Evolutionary conservation across 1,284 basidiomycete genomes (phyloP).

Genomic region (Lentinula novae-zelandiae): DNA sequence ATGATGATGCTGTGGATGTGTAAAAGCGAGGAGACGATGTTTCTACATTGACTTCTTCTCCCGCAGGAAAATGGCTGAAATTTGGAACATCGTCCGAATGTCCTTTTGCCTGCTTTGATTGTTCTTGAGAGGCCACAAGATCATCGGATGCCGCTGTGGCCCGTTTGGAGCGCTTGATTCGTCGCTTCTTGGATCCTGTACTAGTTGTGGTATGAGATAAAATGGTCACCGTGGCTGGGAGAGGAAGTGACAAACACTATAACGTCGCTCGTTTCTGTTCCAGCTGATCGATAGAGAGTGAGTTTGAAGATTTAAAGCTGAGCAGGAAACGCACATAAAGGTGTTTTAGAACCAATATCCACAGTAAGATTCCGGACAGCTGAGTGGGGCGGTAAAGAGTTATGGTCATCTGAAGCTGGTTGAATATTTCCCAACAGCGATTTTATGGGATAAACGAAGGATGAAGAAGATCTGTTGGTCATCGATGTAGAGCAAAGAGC

Average conservation of each 20-base stretch:
- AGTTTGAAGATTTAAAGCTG: neutral
- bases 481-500: too few species aligned
- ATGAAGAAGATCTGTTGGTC: neutral
- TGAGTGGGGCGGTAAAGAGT: constrained; percentile 22
- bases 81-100: constrained; percentile 19
- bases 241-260: constrained; percentile 3
- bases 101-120: neutral
- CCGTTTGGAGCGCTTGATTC: constrained; percentile 1
- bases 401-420: constrained; percentile 20
- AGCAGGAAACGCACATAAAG: neutral
- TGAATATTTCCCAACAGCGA: constrained; percentile 33
- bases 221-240: neutral
- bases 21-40: constrained; percentile 21
- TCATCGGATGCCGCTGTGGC: neutral
- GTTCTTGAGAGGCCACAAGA: neutral
- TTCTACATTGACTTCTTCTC: constrained; percentile 20
- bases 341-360: constrained; percentile 6
- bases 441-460: constrained; percentile 38
- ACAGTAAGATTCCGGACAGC: constrained; percentile 6
- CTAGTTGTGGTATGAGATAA: neutral
- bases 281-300: neutral
- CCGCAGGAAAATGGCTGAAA: constrained; percentile 29
- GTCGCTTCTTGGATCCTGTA: neutral
- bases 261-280: constrained; percentile 6
- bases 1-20: constrained; percentile 11